Percentiles rank a stretch among this genome's conserved stretches.
Conservation (phyloP, 441 rosid genomes). For the Eutrema salsugineum region DNA sequence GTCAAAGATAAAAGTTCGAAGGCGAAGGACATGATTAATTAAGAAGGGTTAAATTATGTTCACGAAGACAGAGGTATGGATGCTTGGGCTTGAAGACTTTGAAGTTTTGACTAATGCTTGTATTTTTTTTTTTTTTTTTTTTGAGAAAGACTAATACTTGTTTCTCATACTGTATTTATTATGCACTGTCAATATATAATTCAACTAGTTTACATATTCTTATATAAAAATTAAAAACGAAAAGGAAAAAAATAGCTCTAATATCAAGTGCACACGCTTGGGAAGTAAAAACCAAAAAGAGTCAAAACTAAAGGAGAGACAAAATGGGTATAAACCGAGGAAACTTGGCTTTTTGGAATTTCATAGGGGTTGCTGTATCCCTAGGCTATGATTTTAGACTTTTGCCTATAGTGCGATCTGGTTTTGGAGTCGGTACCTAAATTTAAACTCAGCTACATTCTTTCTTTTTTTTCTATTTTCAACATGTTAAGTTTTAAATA, state of each 20-base stretch:
- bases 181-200: constrained; percentile 3
- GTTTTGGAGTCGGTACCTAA: constrained; percentile 28
- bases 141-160: background rate
- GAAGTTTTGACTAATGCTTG: constrained; percentile 33
- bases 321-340: constrained; percentile 63
- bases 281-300: constrained; percentile 51
- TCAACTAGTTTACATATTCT: background rate
- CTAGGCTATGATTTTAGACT: constrained; percentile 57
- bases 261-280: constrained; percentile 59
- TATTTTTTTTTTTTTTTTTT: background rate
- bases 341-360: constrained; percentile 54
- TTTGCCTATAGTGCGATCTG: constrained; percentile 47
- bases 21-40: constrained; percentile 4
- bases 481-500: background rate
- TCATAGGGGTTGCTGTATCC: constrained; percentile 51
- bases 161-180: background rate
- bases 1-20: constrained; percentile 14
- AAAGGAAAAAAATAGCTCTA: background rate
- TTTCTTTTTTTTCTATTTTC: constrained; percentile 25
- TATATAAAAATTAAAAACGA: background rate
- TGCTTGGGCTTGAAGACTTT: constrained; percentile 59
- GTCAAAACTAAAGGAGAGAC: constrained; percentile 55
- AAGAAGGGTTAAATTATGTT: constrained; percentile 34
- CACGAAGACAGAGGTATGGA: constrained; percentile 64
- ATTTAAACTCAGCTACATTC: constrained; percentile 21